A percentile compares a stretch with the other conserved stretches of the same genome.
phyloP scores from a whole-genome alignment of 2,329 filamentous ascomycete genomes.

The Parascedosporium putredinis region DNA sequence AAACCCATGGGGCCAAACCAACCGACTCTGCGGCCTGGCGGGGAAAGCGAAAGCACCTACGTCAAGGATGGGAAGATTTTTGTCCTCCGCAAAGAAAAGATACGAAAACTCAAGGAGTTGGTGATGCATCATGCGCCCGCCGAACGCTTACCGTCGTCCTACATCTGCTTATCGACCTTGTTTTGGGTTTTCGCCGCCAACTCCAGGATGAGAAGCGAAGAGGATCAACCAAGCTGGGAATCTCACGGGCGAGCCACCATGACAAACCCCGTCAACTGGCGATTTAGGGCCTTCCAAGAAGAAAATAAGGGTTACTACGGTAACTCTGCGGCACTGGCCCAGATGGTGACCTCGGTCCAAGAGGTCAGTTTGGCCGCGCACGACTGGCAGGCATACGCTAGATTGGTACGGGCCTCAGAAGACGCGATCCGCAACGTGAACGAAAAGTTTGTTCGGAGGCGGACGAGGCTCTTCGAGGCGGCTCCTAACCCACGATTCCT shows the following conservation, averaged over 20 bases:
- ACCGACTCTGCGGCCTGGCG: slow-evolving; percentile 18
- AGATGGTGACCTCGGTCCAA: slow-evolving; percentile 18
- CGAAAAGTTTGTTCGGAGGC: slow-evolving; percentile 27
- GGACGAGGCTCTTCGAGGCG: slow-evolving; percentile 25
- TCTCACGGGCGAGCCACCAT: slow-evolving; percentile 16
- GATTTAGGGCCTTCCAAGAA: slow-evolving; percentile 22
- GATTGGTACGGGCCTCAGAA: slow-evolving; percentile 20
- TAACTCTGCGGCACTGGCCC: slow-evolving; percentile 29
- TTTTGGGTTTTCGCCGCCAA: slow-evolving; percentile 28
- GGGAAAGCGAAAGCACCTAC: slow-evolving; percentile 19
- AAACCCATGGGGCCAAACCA: slow-evolving; percentile 24
- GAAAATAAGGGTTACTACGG: slow-evolving; percentile 25
- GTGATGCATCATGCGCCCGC: slow-evolving; percentile 10
- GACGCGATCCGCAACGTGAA: slow-evolving; percentile 21
- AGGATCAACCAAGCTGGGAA: slow-evolving; percentile 2
- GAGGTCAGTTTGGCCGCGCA: slow-evolving; percentile 15
- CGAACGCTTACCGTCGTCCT: slow-evolving; percentile 22
- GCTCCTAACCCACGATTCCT: slow-evolving; percentile 28
- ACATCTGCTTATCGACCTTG: slow-evolving; percentile 28
- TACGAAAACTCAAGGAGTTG: slow-evolving; percentile 21
- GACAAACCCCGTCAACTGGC: slow-evolving; percentile 33
- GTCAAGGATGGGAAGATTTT: slow-evolving; percentile 31
- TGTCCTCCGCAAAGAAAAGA: slow-evolving; percentile 23
- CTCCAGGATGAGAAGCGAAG: slow-evolving; percentile 18
- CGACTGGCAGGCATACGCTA: slow-evolving; percentile 17